These are phyloP conservation scores for Blastocystis sp. DNA, from an alignment of 352 stramenopile species.

Conservation along the genomic window DNA sequence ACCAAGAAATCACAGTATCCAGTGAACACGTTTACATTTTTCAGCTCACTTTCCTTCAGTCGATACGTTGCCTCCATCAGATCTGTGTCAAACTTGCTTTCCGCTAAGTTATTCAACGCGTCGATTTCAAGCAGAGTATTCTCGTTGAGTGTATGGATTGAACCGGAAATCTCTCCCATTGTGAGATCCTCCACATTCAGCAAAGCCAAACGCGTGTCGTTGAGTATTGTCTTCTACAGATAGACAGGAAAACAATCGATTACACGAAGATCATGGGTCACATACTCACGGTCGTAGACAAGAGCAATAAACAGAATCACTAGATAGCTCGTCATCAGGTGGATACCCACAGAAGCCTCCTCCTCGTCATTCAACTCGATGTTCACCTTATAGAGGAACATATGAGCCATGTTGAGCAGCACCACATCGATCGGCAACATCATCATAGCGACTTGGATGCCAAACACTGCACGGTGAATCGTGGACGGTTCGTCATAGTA, in stretches of 20 bases:
- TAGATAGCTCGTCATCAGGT: conserved; percentile 28
- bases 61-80: conserved; percentile 35
- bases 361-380: background rate
- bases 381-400: background rate
- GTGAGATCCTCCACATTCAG: background rate
- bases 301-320: background rate
- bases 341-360: background rate
- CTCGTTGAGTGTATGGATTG: background rate
- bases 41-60: background rate
- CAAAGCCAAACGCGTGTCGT: background rate
- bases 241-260: background rate
- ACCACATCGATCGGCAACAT: background rate
- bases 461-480: background rate
- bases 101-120: background rate
- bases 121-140: background rate
- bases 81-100: background rate
- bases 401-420: background rate
- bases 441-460: background rate
- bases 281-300: background rate
- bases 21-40: background rate
- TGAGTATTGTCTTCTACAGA: background rate
- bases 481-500: background rate
- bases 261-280: background rate
- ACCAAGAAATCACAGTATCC: background rate
- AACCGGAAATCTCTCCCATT: background rate